Percentiles rank a stretch among this genome's conserved stretches.
Evolutionary conservation across 108 stramenopile species (phyloP).

Genomic region (Stephanodiscus minutulus): DNA sequence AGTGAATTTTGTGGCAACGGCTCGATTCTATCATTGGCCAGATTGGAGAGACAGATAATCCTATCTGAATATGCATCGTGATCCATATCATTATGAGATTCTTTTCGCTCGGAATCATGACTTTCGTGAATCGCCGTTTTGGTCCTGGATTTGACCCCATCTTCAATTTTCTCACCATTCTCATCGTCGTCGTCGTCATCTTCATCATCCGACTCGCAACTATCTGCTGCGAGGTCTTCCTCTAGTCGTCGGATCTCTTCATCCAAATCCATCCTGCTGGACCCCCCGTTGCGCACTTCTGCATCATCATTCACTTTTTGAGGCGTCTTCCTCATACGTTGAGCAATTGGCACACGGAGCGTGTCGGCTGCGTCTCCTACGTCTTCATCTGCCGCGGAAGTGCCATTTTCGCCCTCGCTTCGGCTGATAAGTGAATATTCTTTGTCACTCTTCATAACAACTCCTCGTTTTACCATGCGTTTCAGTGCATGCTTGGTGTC

Average conservation of each 20-base stretch:
- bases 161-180: conserved; percentile 8
- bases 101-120: not conserved
- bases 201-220: conserved; percentile 23
- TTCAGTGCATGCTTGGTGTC: conserved; percentile 50
- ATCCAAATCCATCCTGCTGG: conserved; percentile 58
- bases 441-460: conserved; percentile 54
- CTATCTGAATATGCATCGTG: conserved; percentile 8
- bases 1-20: conserved; percentile 57
- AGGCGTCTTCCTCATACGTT: conserved; percentile 39
- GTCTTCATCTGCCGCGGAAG: conserved; percentile 3
- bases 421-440: conserved; percentile 15
- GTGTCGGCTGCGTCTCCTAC: conserved; percentile 12
- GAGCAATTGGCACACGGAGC: conserved; percentile 57
- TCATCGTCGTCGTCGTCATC: conserved; percentile 33
- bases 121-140: conserved; percentile 27
- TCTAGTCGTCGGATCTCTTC: conserved; percentile 80
- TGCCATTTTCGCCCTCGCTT: not conserved
- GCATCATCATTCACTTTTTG: conserved; percentile 5
- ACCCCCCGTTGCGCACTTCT: conserved; percentile 2
- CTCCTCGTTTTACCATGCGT: conserved; percentile 41
- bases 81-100: conserved; percentile 14
- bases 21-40: conserved; percentile 67
- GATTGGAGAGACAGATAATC: conserved; percentile 64
- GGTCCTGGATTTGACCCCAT: not conserved
- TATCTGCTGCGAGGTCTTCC: conserved; percentile 63